These are phyloP conservation scores for Antitrichia curtipendula DNA, from an alignment of 225 moss, liverwort and hornwort species.

Conservation along the genomic window DNA sequence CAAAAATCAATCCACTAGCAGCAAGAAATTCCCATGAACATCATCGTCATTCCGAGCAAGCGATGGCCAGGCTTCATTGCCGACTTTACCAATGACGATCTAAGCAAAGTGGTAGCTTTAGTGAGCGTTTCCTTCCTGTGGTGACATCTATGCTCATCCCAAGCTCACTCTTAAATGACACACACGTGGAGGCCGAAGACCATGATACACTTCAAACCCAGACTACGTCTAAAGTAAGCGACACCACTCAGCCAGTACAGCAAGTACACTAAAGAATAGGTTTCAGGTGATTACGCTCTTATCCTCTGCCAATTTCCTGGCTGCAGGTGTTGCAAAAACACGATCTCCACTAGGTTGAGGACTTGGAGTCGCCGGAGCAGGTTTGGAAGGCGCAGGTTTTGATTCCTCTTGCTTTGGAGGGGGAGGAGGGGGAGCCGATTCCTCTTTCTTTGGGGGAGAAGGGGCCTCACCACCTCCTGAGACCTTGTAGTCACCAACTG, in stretches of 20 bases:
- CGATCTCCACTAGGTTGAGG: constrained; percentile 47
- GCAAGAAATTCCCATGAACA: not conserved
- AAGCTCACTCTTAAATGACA: not conserved
- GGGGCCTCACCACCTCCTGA: constrained; percentile 21
- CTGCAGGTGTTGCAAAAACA: constrained; percentile 86
- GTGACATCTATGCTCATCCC: not conserved
- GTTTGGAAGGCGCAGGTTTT: constrained; percentile 23
- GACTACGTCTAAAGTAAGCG: not conserved
- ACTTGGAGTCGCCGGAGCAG: constrained; percentile 15
- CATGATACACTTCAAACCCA: not conserved
- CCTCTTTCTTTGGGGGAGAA: constrained; percentile 30
- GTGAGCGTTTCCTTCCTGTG: not conserved
- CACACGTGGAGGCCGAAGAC: not conserved
- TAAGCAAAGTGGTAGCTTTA: not conserved
- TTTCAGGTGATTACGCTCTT: constrained; percentile 34
- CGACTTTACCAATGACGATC: not conserved
- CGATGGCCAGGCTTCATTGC: not conserved
- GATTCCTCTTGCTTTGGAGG: constrained; percentile 30
- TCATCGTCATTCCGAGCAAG: not conserved
- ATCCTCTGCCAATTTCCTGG: constrained; percentile 73
- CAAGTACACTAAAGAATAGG: not conserved
- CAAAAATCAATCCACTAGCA: not conserved
- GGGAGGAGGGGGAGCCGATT: constrained; percentile 12
- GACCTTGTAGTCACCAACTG: constrained; percentile 48
- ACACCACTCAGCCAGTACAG: not conserved